Evolutionary conservation across 192 early-diverging fungal species (phyloP), one percentile per base, ranked within the genome.

Genomic region (Chytriomyces hyalinus): DNA sequence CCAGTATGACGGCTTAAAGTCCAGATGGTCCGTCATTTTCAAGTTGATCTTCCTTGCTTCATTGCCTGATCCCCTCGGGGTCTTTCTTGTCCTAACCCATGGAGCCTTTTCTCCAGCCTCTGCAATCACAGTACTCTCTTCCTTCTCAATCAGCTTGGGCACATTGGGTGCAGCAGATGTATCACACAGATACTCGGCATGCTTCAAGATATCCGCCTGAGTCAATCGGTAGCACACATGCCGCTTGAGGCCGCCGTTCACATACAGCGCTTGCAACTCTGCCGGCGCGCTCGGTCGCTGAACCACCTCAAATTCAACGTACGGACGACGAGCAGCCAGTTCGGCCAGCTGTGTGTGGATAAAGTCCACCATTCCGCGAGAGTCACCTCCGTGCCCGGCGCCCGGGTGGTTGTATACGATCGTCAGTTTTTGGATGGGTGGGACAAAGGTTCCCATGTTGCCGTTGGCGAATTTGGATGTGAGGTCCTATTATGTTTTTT

Each of bases 361-460:
- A 51, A 80, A 85, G n/a, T 80, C 57, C 61, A 85, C 80, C 80
- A 83, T 83, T 24, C 84, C 84, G 20, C 57, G 46, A 46, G 81
- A 83, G 72, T 80, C 74, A 11, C 84, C 84, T 17, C 81, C 77
- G 11, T 72, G 61, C 17, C 73, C 80, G 43, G 63, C 20, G 8
- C 83, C 53, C 15, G 83, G 83, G 49, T 77, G 79, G 67, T 81
- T 67, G 77, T 85, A 85, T 47, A 66, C 65, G 49, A 85, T 22
- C 7, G 46, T 60, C 15, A 85, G 50, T 63, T 83, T 85, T 47
- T 53, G 80, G n/a, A 85, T 81, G 47, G 60, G 73, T 0, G 84
- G 81, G 17, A 83, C 67, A 50, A 83, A 85, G 5, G 49, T 49
- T 10, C 75, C 76, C 10, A 69, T 59, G 13, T 79, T 76, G 28